Evolutionary conservation across 495 filamentous ascomycete genomes (phyloP).

Genomic region (Amorphotheca resinae): DNA sequence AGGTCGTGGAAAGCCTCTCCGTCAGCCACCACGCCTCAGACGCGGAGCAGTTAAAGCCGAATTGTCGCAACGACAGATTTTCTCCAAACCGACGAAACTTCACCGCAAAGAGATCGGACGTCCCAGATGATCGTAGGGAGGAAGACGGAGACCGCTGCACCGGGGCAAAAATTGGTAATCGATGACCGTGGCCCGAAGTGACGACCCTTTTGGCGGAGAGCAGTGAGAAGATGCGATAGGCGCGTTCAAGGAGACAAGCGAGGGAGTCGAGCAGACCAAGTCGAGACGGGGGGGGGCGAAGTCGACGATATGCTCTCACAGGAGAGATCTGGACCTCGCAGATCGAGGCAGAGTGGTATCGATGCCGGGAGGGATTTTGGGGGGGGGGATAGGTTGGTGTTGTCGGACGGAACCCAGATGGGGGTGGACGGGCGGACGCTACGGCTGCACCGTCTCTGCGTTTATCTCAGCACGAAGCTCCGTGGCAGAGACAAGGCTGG

Average conservation of each 20-base stretch:
- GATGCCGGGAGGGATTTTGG: too few relatives aligned
- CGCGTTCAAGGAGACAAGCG: slow-evolving; percentile 13
- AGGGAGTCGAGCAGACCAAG: slow-evolving; percentile 3
- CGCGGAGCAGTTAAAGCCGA: slow-evolving; percentile 16
- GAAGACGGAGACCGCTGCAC: not conserved
- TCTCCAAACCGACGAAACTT: not conserved
- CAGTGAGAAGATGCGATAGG: slow-evolving; percentile 16
- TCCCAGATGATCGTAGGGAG: slow-evolving; percentile 1
- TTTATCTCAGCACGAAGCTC: slow-evolving; percentile 11
- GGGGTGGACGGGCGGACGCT: not conserved
- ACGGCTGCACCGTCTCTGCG: not conserved
- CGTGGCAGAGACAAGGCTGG: slow-evolving; percentile 3
- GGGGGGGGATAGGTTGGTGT: not conserved
- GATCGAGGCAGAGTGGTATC: slow-evolving; percentile 8
- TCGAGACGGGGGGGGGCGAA: not conserved
- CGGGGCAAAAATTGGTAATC: slow-evolving; percentile 14
- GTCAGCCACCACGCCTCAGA: slow-evolving; percentile 21
- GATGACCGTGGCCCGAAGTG: slow-evolving; percentile 6
- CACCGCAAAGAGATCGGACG: not conserved
- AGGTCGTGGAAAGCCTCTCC: slow-evolving; percentile 5
- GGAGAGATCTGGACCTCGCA: slow-evolving; percentile 8
- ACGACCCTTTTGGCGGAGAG: slow-evolving; percentile 11
- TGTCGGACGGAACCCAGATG: slow-evolving; percentile 3
- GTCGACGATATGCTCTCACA: slow-evolving; percentile 3
- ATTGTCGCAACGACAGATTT: slow-evolving; percentile 13